Evolutionary conservation across 169 alveolate genomes (phyloP).

Genomic region (Ichthyophthirius multifiliis): DNA sequence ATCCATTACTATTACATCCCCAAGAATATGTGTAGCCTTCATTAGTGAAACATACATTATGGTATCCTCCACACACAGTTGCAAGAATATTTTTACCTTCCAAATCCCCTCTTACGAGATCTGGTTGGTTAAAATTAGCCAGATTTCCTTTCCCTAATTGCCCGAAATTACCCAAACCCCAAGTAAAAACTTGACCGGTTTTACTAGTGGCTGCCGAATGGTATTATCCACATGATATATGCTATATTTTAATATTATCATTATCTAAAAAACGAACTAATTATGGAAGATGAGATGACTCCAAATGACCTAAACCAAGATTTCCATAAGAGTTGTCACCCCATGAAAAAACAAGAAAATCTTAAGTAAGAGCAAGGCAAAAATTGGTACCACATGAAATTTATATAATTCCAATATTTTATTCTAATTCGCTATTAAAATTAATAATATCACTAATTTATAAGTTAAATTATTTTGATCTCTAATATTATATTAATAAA

Average conservation of each 20-base stretch:
- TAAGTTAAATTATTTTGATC: not conserved
- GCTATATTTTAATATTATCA: constrained; percentile 22
- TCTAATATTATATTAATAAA: not conserved
- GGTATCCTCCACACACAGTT: constrained; percentile 35
- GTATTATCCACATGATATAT: constrained; percentile 19
- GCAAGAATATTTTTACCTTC: constrained; percentile 8
- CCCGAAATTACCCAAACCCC: constrained; percentile 23
- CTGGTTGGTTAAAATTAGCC: constrained; percentile 17
- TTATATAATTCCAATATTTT: not conserved
- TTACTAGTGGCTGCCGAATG: constrained; percentile 18
- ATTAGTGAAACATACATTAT: constrained; percentile 21
- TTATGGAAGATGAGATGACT: not conserved
- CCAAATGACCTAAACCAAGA: constrained; percentile 10
- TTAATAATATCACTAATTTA: not conserved
- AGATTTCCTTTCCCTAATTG: constrained; percentile 12
- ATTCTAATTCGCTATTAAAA: not conserved
- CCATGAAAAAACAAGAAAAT: constrained; percentile 32
- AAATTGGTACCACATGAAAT: constrained; percentile 34
- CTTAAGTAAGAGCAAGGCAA: constrained; percentile 19
- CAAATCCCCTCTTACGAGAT: constrained; percentile 1
- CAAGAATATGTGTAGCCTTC: constrained; percentile 39
- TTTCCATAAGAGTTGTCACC: constrained; percentile 31
- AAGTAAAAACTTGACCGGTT: constrained; percentile 23
- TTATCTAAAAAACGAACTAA: not conserved
- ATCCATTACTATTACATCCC: constrained; percentile 29